phyloP scores from a whole-genome alignment of 495 filamentous ascomycete genomes.

The Penicillium alfredii region DNA sequence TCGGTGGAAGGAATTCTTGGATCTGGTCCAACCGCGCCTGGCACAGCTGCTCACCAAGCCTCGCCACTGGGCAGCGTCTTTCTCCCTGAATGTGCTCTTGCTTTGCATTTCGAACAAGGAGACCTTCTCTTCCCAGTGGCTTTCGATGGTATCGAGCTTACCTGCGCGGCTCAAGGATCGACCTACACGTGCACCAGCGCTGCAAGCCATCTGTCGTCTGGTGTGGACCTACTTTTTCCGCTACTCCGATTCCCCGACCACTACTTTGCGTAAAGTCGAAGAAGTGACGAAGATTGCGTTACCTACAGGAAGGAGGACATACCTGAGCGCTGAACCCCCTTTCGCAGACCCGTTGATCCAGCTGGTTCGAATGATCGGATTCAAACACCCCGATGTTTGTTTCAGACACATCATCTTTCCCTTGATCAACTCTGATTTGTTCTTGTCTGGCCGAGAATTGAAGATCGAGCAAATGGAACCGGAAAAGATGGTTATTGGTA shows the following conservation, averaged over 20 bases:
- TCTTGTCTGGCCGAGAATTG: constrained; percentile 67
- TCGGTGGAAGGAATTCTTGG: constrained; percentile 80
- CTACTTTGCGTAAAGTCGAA: constrained; percentile 72
- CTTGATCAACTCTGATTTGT: constrained; percentile 84
- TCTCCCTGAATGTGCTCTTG: constrained; percentile 76
- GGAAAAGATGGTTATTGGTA: constrained; percentile 93
- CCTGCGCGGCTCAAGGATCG: constrained; percentile 80
- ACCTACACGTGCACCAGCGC: constrained; percentile 65
- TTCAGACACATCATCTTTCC: constrained; percentile 91
- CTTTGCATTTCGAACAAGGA: constrained; percentile 85
- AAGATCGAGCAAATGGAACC: constrained; percentile 92
- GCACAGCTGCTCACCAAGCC: constrained; percentile 82
- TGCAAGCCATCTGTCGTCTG: constrained; percentile 87
- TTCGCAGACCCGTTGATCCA: constrained; percentile 87
- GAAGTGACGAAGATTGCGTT: constrained; percentile 79
- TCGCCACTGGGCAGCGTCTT: constrained; percentile 81
- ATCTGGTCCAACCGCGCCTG: constrained; percentile 66
- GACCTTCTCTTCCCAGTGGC: constrained; percentile 77
- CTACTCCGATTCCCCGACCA: constrained; percentile 61
- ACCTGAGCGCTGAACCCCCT: constrained; percentile 71
- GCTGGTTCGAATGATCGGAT: constrained; percentile 90
- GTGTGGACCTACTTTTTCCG: constrained; percentile 95
- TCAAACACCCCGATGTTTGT: constrained; percentile 86
- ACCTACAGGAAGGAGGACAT: constrained; percentile 67
- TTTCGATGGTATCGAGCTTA: constrained; percentile 67